Evolutionary conservation across 1,284 basidiomycete genomes (phyloP), one percentile per base, ranked within the genome.

Genomic region (Fomitopsis palustris): DNA sequence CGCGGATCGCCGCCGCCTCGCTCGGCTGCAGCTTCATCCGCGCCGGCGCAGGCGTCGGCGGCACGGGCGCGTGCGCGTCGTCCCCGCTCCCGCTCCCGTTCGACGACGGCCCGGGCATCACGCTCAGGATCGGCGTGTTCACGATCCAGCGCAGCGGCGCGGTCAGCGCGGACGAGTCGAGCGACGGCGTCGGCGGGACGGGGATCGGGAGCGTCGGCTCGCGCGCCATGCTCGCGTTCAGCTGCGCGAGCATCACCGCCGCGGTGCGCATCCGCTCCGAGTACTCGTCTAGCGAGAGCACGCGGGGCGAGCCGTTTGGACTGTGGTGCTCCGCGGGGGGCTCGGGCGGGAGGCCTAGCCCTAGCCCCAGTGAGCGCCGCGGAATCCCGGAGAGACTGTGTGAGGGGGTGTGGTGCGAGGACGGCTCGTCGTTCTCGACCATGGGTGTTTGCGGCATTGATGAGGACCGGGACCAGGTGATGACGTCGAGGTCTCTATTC

Each of bases 221-320:
- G 55, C 86, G 83, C 14, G 85, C 78, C 52, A 92, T 79, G 61
- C 86, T 95, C 0, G 93, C 88, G 67, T 96, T 98, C 45, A 99
- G 83, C 75, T 99, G 96, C 1, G 96, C 91, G 23, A 99, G 86
- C 96, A 99, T 98, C 67, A 99, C 90, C 3, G 97, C 96, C 1
- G 96, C 96, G 10, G 95, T 98, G 16, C 94, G 88, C 96, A 99
- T 99, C 45, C 96, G 86, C 68, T 98, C 93, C 0, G 96, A 96
- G 72, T 99, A 99, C 67, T 99, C 96, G 69, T 99, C 96, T 31
- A 99, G 78, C 1, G 88, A 89, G 2, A 80, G 62, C n/a, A 70
- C 63, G 27, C 65, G 67, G 4, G 58, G 53, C 1, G 57, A 35
- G 23, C 45, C 54, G 55, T 61, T 19, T 35, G 58, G 37, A 41